These are phyloP conservation scores for Xanthoconium separans DNA, from an alignment of 1,284 basidiomycete genomes.

Conservation along the genomic window DNA sequence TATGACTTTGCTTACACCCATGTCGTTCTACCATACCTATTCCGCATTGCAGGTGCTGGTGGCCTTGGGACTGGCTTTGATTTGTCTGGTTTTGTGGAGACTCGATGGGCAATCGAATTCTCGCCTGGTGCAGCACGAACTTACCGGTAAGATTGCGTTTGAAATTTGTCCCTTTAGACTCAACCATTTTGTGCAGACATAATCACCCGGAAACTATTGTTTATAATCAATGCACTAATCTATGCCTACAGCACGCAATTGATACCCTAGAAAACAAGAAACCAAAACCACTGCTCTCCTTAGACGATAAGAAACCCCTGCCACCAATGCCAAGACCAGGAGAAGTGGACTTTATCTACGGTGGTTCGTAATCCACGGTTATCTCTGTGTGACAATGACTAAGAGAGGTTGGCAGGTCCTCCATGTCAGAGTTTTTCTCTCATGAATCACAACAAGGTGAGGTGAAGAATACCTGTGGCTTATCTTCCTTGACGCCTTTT, in stretches of 20 bases:
- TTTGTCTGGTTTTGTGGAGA: conserved; percentile 56
- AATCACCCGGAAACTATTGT: conserved; percentile 59
- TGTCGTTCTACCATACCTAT: conserved; percentile 8
- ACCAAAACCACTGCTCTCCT: conserved; percentile 37
- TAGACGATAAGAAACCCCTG: conserved; percentile 36
- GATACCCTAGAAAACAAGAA: conserved; percentile 42
- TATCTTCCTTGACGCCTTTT: conserved; percentile 1
- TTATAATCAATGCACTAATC: conserved; percentile 63
- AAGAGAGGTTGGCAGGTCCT: conserved; percentile 44
- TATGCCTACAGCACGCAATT: conserved; percentile 57
- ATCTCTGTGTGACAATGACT: neutral
- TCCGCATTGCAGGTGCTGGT: conserved; percentile 52
- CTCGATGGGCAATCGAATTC: conserved; percentile 66
- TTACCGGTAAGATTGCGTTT: conserved; percentile 44
- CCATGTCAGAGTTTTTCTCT: conserved; percentile 69
- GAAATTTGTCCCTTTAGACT: neutral
- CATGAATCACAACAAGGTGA: conserved; percentile 58
- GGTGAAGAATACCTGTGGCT: conserved; percentile 6
- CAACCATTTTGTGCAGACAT: conserved; percentile 35
- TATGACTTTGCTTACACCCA: conserved; percentile 25
- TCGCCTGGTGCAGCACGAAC: conserved; percentile 60
- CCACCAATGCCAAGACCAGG: conserved; percentile 53
- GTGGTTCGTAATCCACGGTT: conserved; percentile 44
- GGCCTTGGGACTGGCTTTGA: conserved; percentile 67
- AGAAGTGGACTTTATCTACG: conserved; percentile 69